Evolutionary conservation across 2,329 filamentous ascomycete species (phyloP).

Genomic region (Pseudogymnoascus sp.): DNA sequence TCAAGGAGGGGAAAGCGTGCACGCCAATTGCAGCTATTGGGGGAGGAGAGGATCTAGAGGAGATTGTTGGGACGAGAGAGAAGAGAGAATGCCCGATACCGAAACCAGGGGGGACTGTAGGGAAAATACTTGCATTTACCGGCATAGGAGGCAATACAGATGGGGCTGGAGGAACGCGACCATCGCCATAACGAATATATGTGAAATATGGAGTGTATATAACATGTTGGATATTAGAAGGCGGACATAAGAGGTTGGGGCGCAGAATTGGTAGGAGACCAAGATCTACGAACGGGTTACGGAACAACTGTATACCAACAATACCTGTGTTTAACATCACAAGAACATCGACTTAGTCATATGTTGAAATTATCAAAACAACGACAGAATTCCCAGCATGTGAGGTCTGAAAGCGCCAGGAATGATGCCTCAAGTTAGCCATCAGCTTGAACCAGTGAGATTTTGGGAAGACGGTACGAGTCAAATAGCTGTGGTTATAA

Average conservation of each 20-base stretch:
- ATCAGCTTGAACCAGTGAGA: neutral
- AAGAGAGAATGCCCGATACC: conserved; percentile 81
- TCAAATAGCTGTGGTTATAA: neutral
- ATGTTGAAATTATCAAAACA: conserved; percentile 1
- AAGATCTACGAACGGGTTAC: conserved; percentile 1
- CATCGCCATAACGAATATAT: conserved; percentile 5
- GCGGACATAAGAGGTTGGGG: neutral
- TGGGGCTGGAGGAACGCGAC: neutral
- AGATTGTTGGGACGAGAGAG: conserved; percentile 36
- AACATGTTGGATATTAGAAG: conserved; percentile 2
- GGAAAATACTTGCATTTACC: conserved; percentile 65
- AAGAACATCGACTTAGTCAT: neutral
- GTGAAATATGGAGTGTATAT: neutral
- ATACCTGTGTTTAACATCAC: neutral
- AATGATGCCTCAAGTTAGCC: neutral
- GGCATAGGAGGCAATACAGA: neutral
- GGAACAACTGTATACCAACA: neutral
- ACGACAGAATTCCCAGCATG: neutral
- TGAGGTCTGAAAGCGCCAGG: neutral
- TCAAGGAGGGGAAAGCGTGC: conserved; percentile 18
- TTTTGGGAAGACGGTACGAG: neutral
- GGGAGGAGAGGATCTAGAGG: conserved; percentile 34
- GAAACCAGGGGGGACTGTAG: conserved; percentile 74
- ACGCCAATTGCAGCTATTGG: conserved; percentile 17
- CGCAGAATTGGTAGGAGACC: neutral